Evolutionary conservation across 495 filamentous ascomycete genomes (phyloP), one percentile per base, ranked within the genome.

Genomic region (Talaromyces nanjingensis): DNA sequence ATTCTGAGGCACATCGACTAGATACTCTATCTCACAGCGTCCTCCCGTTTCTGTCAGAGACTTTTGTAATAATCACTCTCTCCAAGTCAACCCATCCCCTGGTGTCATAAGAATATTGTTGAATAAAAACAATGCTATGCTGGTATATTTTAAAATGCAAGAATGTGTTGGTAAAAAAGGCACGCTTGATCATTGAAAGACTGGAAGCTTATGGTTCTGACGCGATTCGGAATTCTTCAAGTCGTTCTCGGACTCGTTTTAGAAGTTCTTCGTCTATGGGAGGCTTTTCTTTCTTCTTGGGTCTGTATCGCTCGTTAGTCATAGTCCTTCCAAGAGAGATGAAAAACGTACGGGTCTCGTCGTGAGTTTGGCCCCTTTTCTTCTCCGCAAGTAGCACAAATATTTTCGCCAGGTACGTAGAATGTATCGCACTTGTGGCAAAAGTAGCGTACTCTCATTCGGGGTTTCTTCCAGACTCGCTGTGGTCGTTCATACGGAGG

Each of bases 221-320:
- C 8, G 49, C 61, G 64, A 83, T 67, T 25, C 69, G 74, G 64
- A 86, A 45, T 8, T 62, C 72, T 31, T 79, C 82, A 53, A 91
- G 73, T 64, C 80, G 84, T 52, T 79, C 81, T 70, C 87, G 81
- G 11, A 93, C 75, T 39, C 77, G 83, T 69, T 79, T 77, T 53
- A 88, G 64, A 3, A 91, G 72, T 42, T 88, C 88, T 1, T 88
- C 87, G 63, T 91, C 86, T 3, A 81, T 83, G 68, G 84, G 80
- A 16, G 80, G 84, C 65, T 88, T 86, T 31, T 84, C 75, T 66
- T 83, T 86, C 64, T 83, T 86, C 63, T 0, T 87, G 83, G 47
- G 77, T 72, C 74, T 77, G 39, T 79, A 74, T 73, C 74, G 70
- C 18, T 73, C 63, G 69, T 80, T 25, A 58, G 64, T 39, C 64